Percentiles rank a stretch among this genome's conserved stretches.
phyloP scores from a whole-genome alignment of 352 stramenopile genomes.

The Pythium chondricola region DNA sequence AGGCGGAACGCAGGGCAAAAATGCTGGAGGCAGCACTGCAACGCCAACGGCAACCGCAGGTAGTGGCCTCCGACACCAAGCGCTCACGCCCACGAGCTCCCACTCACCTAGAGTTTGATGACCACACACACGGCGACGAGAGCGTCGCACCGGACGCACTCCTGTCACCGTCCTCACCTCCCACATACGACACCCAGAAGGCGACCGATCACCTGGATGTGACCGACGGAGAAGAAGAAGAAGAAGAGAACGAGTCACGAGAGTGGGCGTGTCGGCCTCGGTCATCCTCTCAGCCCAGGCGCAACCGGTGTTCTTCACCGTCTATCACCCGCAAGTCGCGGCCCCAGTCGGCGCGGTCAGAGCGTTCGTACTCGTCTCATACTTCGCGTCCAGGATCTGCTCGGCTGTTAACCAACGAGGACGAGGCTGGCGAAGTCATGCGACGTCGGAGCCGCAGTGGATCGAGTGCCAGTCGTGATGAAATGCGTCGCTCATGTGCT shows the following conservation, averaged over 20 bases:
- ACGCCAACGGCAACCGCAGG: constrained; percentile 2
- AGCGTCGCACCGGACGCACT: constrained; percentile 12
- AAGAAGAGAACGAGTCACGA: background rate
- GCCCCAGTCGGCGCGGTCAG: too few species aligned
- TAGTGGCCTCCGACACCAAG: background rate
- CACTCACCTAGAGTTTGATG: background rate
- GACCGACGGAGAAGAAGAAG: constrained; percentile 6
- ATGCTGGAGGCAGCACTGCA: constrained; percentile 21
- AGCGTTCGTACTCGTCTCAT: too few species aligned
- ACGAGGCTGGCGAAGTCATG: too few species aligned
- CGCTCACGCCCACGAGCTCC: background rate
- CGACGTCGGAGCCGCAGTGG: constrained; percentile 19
- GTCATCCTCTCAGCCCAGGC: too few species aligned
- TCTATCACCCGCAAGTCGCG: too few species aligned
- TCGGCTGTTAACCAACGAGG: too few species aligned
- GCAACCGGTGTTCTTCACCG: too few species aligned
- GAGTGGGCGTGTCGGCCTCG: too few species aligned
- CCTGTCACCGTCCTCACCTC: background rate
- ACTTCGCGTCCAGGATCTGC: too few species aligned
- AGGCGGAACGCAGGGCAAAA: constrained; percentile 24
- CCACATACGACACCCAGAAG: background rate
- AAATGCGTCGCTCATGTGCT: constrained; percentile 28
- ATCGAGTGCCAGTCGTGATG: constrained; percentile 14
- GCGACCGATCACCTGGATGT: background rate
- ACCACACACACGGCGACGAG: constrained; percentile 15